Conservation (phyloP, 2,329 filamentous ascomycete genomes). For the Fonsecaea erecta region DNA sequence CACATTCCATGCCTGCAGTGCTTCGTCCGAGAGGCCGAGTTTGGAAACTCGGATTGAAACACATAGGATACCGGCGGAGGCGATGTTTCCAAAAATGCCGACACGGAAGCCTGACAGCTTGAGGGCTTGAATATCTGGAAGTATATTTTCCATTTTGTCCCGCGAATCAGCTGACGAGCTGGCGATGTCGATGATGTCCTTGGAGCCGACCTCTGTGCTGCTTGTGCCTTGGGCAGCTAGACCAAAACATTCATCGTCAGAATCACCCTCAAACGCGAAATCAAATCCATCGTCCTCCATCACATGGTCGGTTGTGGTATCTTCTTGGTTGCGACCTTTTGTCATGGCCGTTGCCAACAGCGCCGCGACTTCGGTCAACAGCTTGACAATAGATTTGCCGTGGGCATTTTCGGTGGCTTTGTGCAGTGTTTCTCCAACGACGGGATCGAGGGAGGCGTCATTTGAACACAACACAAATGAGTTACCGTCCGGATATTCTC, state of each 20-base stretch:
- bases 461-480: slow-evolving; percentile 54
- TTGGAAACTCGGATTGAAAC: slow-evolving; percentile 72
- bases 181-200: not conserved
- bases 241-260: slow-evolving; percentile 40
- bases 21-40: slow-evolving; percentile 74
- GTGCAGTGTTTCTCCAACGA: slow-evolving; percentile 34
- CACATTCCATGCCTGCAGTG: slow-evolving; percentile 77
- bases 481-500: slow-evolving; percentile 64
- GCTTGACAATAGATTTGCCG: slow-evolving; percentile 36
- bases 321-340: not conserved
- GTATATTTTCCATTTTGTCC: slow-evolving; percentile 49
- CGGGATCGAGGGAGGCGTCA: slow-evolving; percentile 43
- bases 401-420: slow-evolving; percentile 38
- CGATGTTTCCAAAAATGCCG: slow-evolving; percentile 62
- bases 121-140: slow-evolving; percentile 64
- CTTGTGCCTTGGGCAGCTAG: slow-evolving; percentile 4
- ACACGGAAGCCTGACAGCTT: slow-evolving; percentile 72
- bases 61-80: slow-evolving; percentile 59
- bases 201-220: not conserved
- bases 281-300: slow-evolving; percentile 40
- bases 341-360: slow-evolving; percentile 26
- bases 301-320: not conserved
- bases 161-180: slow-evolving; percentile 1
- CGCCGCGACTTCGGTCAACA: slow-evolving; percentile 40
- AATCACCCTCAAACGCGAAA: slow-evolving; percentile 44